Evolutionary conservation across 2,329 filamentous ascomycete genomes (phyloP).

Genomic region (Phaeoacremonium minimum): DNA sequence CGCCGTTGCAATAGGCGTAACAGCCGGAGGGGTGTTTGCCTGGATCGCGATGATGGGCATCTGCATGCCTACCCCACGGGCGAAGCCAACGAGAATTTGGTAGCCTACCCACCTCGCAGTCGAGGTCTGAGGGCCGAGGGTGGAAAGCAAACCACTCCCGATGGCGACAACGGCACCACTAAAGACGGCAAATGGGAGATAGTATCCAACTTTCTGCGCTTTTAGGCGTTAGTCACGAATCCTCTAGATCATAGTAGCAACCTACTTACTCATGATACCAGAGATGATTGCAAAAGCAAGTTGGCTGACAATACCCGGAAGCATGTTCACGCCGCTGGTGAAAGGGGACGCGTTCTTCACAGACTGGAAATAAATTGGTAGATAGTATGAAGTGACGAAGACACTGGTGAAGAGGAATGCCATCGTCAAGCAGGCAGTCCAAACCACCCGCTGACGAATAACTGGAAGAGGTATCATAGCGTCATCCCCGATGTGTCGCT

Average conservation of each 20-base stretch:
- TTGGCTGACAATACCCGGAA: slow-evolving; percentile 1
- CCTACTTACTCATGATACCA: not conserved
- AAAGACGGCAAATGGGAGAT: not conserved
- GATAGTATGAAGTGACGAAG: slow-evolving; percentile 1
- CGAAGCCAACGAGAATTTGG: not conserved
- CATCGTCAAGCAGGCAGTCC: slow-evolving; percentile 3
- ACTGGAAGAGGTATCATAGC: slow-evolving; percentile 1
- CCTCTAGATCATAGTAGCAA: too few species aligned
- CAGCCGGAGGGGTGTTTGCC: not conserved
- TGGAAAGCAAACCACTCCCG: not conserved
- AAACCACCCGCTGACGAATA: not conserved
- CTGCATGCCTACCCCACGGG: slow-evolving; percentile 1
- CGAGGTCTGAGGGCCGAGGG: not conserved
- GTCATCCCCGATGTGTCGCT: not conserved
- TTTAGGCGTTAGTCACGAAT: too few species aligned
- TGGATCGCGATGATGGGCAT: slow-evolving; percentile 1
- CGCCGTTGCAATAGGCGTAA: not conserved
- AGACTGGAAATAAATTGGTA: slow-evolving; percentile 2
- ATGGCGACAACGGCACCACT: slow-evolving; percentile 1
- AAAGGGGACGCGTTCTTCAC: not conserved
- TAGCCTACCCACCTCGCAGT: not conserved
- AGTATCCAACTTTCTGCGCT: slow-evolving; percentile 3
- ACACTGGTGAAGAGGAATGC: slow-evolving; percentile 1
- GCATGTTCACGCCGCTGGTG: slow-evolving; percentile 3
- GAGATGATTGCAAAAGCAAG: slow-evolving; percentile 2